phyloP scores from a whole-genome alignment of 2,329 filamentous ascomycete genomes.

The Ophiostoma montium region DNA sequence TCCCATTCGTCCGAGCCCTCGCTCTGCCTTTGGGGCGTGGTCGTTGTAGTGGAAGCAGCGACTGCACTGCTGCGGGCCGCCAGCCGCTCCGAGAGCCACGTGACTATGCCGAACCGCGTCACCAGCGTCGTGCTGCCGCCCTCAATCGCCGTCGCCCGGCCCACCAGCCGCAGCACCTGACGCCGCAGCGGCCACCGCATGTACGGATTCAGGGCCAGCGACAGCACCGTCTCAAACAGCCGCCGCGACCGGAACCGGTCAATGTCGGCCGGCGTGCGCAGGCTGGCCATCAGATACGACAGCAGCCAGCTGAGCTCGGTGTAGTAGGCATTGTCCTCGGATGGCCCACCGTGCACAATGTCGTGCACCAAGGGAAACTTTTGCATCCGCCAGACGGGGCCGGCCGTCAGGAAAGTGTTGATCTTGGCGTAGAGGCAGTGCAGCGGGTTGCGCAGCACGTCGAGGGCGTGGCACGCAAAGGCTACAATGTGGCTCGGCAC shows the following conservation, averaged over 20 bases:
- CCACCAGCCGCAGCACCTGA: conserved; percentile 47
- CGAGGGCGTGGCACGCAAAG: conserved; percentile 57
- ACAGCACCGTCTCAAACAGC: conserved; percentile 63
- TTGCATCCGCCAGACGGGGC: conserved; percentile 55
- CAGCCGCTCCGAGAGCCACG: not conserved
- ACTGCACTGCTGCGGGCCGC: no score
- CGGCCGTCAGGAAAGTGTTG: conserved; percentile 68
- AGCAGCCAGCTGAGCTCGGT: conserved; percentile 64
- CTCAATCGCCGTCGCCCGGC: conserved; percentile 51
- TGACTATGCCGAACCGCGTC: conserved; percentile 52
- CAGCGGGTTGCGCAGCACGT: conserved; percentile 59
- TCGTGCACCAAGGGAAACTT: conserved; percentile 58
- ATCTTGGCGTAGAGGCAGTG: conserved; percentile 76
- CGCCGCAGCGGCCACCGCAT: conserved; percentile 44
- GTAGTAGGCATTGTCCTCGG: conserved; percentile 58
- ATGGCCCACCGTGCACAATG: conserved; percentile 50
- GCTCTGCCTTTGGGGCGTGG: no score
- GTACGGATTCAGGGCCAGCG: conserved; percentile 53
- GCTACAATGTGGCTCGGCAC: conserved; percentile 62
- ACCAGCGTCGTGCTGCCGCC: conserved; percentile 68
- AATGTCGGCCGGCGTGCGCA: conserved; percentile 46
- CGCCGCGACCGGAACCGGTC: conserved; percentile 44
- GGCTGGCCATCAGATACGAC: conserved; percentile 51
- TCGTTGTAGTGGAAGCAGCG: no score
- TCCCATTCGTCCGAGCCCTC: conserved; percentile 17